Base-by-base conservation (phyloP, 768 basidiomycete genomes). In the Pisolithus tinctorius region DNA sequence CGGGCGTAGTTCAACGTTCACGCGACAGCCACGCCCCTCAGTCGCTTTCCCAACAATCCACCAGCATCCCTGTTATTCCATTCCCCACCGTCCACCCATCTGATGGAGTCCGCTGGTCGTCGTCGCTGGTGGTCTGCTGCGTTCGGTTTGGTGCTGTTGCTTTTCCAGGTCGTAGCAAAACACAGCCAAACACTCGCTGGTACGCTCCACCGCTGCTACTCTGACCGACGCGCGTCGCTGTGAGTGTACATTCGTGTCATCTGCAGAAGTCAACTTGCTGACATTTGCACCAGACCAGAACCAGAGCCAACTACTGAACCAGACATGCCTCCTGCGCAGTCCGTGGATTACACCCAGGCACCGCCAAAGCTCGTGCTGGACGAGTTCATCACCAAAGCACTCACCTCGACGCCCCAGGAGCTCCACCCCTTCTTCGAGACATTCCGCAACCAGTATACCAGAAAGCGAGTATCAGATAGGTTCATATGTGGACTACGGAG, bases 361-460 rank as follows among this genome's bases (percentile, higher is more conserved):
- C 67, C 65, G 4, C 79, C 79, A 3, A 91, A 84, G 60, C 76
- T 91, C 45, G 78, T 85, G 17, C 69, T 92, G 2, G 89, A 90
- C 58, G 76, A 84, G 44, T 92, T 90, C 61, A 81, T 88, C 47
- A 72, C 78, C 1, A 79, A 80, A 8, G 86, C 83, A 0, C 60
- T 89, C 25, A 81, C 84, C 0, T 76, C 77, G 2, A 87, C 87
- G 0, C 88, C 87, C 0, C 56, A 74, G 34, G 81, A 83, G 20
- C 71, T 92, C 0, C 89, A 92, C 58, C 80, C 85, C 3, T 88
- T 79, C 64, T 86, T 92, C 61, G 82, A 88, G 56, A 74, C 80
- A 8, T 91, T 93, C 71, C 70, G 71, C 60, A 73, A 63, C 8
- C 68, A 89, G 38, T 79, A 93, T 61, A 78, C 79, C 47, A 79